Conservation (phyloP, 805 yeast genomes). For the Teunomyces lycoperdinae region DNA sequence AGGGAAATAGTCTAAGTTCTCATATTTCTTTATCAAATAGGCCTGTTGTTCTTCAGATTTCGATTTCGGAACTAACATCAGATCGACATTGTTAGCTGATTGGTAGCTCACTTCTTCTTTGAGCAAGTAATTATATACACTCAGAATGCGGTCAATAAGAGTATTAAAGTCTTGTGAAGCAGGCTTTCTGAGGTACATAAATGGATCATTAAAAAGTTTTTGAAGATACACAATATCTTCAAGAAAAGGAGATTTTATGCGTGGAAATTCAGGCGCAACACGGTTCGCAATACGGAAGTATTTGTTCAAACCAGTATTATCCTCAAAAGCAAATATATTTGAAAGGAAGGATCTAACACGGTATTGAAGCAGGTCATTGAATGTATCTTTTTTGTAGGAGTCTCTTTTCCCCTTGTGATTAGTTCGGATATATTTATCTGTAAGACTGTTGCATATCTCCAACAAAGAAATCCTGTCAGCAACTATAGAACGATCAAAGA, state of each 20-base stretch:
- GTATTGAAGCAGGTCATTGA: conserved; percentile 36
- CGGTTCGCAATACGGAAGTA: conserved; percentile 32
- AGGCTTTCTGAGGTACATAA: conserved; percentile 21
- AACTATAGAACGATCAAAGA: conserved; percentile 27
- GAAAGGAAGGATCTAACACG: conserved; percentile 35
- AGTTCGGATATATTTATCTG: conserved; percentile 27
- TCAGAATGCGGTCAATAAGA: conserved; percentile 21
- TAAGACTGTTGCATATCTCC: conserved; percentile 37
- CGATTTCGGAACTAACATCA: conserved; percentile 12
- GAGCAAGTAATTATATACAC: conserved; percentile 28
- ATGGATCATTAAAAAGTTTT: conserved; percentile 36
- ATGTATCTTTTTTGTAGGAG: conserved; percentile 35
- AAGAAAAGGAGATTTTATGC: conserved; percentile 23
- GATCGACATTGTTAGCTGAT: conserved; percentile 14
- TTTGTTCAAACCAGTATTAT: conserved; percentile 44
- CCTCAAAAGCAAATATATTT: conserved; percentile 35
- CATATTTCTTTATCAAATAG: conserved; percentile 18
- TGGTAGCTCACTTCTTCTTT: conserved; percentile 27
- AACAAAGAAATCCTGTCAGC: conserved; percentile 38
- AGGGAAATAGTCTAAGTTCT: conserved; percentile 26
- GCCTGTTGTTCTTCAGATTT: conserved; percentile 13
- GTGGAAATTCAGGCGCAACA: conserved; percentile 19
- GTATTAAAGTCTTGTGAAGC: conserved; percentile 18
- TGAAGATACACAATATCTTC: conserved; percentile 31
- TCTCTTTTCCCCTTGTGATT: conserved; percentile 20